Evolutionary conservation across 2,329 filamentous ascomycete genomes (phyloP).

Genomic region (Monilinia polystroma): DNA sequence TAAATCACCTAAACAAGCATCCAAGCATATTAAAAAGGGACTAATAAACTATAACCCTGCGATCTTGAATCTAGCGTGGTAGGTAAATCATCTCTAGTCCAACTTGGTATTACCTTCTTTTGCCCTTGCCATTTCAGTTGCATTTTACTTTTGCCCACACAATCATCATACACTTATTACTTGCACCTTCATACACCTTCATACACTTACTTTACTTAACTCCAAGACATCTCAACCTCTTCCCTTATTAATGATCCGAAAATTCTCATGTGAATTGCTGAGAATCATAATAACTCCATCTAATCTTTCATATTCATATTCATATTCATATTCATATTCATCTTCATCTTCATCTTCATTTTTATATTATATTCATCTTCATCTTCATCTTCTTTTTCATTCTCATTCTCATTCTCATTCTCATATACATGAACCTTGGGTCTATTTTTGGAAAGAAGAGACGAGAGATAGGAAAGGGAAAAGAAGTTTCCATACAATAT

Average conservation of each 20-base stretch:
- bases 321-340: too few species aligned
- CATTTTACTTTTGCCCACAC: constrained; percentile 11
- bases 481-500: too few species aligned
- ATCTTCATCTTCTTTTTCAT: too few species aligned
- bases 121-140: constrained; percentile 12
- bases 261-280: too few species aligned
- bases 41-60: neutral
- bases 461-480: neutral
- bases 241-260: too few species aligned
- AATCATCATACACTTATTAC: neutral
- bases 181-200: neutral
- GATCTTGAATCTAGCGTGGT: constrained; percentile 6
- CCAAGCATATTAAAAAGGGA: neutral
- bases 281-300: too few species aligned
- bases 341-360: too few species aligned
- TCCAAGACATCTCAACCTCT: too few species aligned
- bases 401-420: neutral
- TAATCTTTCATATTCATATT: too few species aligned
- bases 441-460: neutral
- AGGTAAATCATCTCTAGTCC: constrained; percentile 13
- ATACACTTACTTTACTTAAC: neutral
- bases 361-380: too few species aligned
- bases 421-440: neutral
- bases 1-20: neutral
- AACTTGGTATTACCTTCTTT: neutral